Conservation (phyloP, 2,329 filamentous ascomycete species). For the Fusarium sp. region DNA sequence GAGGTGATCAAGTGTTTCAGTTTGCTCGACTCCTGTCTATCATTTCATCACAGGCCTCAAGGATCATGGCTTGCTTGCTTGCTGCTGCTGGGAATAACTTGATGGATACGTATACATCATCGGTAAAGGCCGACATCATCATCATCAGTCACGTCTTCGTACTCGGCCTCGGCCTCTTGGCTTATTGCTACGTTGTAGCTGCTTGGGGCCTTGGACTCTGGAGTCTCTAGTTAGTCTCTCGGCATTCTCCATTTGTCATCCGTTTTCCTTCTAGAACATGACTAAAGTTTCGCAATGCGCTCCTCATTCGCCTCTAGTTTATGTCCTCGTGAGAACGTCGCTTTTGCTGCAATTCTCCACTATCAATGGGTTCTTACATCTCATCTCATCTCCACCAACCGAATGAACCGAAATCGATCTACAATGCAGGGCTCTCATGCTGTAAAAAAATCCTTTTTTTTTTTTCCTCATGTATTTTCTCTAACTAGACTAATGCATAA, state of each 20-base stretch:
- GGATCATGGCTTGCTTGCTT: slow-evolving; percentile 1
- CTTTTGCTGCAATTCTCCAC: not conserved
- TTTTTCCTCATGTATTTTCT: not conserved
- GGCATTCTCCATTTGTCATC: slow-evolving; percentile 30
- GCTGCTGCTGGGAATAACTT: not conserved
- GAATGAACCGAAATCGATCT: slow-evolving; percentile 25
- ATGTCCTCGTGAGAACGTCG: slow-evolving; percentile 11
- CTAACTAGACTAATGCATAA: not conserved
- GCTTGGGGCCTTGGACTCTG: not conserved
- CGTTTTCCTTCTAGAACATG: slow-evolving; percentile 36
- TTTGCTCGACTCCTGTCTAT: slow-evolving; percentile 32
- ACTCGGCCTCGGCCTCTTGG: slow-evolving; percentile 9
- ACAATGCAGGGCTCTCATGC: slow-evolving; percentile 17
- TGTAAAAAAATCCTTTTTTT: not conserved
- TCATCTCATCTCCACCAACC: slow-evolving; percentile 13
- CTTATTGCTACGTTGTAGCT: not conserved
- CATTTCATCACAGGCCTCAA: slow-evolving; percentile 30
- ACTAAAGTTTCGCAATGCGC: slow-evolving; percentile 19
- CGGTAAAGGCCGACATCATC: slow-evolving; percentile 9
- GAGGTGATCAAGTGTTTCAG: slow-evolving; percentile 36
- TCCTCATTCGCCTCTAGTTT: slow-evolving; percentile 28
- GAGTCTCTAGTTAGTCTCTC: not conserved
- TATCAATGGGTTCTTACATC: not conserved
- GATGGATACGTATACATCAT: not conserved
- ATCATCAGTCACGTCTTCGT: slow-evolving; percentile 7